These are phyloP conservation scores for Globisporangium yorkense DNA, from an alignment of 352 stramenopile genomes.

Conservation along the genomic window DNA sequence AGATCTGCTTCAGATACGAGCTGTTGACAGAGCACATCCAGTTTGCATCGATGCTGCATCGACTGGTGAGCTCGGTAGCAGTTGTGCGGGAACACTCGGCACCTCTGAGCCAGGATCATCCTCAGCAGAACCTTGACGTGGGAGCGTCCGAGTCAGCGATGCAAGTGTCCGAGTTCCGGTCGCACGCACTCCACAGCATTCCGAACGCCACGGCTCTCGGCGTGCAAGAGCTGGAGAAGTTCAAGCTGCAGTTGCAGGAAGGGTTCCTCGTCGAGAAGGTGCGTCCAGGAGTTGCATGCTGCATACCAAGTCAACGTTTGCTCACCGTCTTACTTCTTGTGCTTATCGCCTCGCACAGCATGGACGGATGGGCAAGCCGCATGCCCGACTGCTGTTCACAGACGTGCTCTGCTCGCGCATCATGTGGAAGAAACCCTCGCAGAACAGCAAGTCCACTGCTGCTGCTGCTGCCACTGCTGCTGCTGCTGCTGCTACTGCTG, in stretches of 20 bases:
- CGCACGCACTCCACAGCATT: slow-evolving; percentile 7
- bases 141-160: neutral
- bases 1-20: slow-evolving; percentile 10
- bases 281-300: neutral
- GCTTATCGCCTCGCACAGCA: slow-evolving; percentile 16
- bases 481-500: too few species aligned
- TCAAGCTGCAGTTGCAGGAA: slow-evolving; percentile 31
- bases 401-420: slow-evolving; percentile 26
- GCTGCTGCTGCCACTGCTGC: too few species aligned
- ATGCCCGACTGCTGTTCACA: slow-evolving; percentile 30
- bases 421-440: slow-evolving; percentile 34
- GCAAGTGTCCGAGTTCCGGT: neutral
- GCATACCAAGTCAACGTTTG: neutral
- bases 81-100: neutral
- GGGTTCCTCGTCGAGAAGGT: slow-evolving; percentile 48
- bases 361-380: slow-evolving; percentile 29
- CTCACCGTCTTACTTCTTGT: neutral
- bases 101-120: neutral
- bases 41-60: slow-evolving; percentile 4
- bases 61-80: neutral
- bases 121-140: neutral
- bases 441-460: neutral
- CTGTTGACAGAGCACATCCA: slow-evolving; percentile 2
- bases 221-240: slow-evolving; percentile 14
- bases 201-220: slow-evolving; percentile 14